Evolutionary conservation across 257 asterid species (phyloP), one percentile per base, ranked within the genome.

Genomic region (Gardenia jasminoides): DNA sequence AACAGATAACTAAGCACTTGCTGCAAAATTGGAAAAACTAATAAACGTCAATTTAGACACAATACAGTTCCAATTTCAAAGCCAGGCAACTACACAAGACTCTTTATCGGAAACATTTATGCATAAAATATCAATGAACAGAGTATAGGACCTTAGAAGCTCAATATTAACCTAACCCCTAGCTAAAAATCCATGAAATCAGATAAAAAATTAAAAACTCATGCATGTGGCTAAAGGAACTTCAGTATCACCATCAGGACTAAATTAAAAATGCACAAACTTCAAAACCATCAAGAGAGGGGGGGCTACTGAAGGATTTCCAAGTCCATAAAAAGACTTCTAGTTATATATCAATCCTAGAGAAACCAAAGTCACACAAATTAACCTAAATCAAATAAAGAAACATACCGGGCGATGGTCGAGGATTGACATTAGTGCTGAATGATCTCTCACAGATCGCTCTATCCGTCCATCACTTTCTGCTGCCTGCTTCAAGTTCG

Each of bases 401-500:
- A 83, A 78, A 80, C 92, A 89, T 87, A 95, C 99, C 48, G 98
- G 99, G 80, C 83, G 96, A 76, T 83, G 85, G 79, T 92, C 97
- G 71, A 95, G 98, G 83, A 95, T 93, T 9, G 98, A 92, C 94
- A 92, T 79, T 76, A 95, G 97, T 61, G 91, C 89, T 47, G 93
- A 86, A 84, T 91, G 87, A 79, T 95, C 99, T 84, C 97, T 92
- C 77, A 93, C 90, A 78, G 98, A 96, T 86, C 97, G 94, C 85
- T 96, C 99, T 81, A 96, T 96, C 65, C 97, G 93, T 77, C 90
- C 90, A 91, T 96, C 99, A 69, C 98, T 93, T 79, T 96, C 99
- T 74, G 91, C 90, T 67, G 99, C 98, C 88, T 93, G 97, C 91
- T 96, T 96, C 91, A 93, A 78, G 86, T 96, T 93, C 67, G 79